Evolutionary conservation across 1,284 basidiomycete species (phyloP).

Genomic region (Macrocystidia cucumis): DNA sequence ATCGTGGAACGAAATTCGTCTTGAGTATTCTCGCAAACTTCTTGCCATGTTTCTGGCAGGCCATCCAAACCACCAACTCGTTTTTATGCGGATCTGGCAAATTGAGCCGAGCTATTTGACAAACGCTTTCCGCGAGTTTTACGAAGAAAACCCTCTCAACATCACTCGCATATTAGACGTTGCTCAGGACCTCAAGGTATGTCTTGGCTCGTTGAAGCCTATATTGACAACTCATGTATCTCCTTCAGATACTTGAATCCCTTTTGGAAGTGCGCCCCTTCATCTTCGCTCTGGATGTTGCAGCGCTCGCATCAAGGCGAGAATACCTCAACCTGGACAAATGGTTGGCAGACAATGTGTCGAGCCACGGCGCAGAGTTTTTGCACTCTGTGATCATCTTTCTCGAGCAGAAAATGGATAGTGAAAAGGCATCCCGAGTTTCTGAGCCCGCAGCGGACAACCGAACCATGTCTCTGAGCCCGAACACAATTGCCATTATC

Average conservation of each 20-base stretch:
- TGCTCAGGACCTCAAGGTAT: slow-evolving; percentile 88
- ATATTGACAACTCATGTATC: slow-evolving; percentile 6
- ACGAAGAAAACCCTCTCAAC: slow-evolving; percentile 88
- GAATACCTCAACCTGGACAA: slow-evolving; percentile 96
- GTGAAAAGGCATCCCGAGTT: slow-evolving; percentile 72
- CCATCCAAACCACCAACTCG: slow-evolving; percentile 91
- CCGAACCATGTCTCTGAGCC: slow-evolving; percentile 76
- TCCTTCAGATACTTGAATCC: slow-evolving; percentile 74
- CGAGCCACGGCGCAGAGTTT: slow-evolving; percentile 78
- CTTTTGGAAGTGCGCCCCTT: slow-evolving; percentile 85
- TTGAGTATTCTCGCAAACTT: slow-evolving; percentile 82
- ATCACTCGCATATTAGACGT: slow-evolving; percentile 94
- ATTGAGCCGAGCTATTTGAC: slow-evolving; percentile 82
- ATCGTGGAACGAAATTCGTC: slow-evolving; percentile 83
- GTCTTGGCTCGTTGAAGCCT: slow-evolving; percentile 12
- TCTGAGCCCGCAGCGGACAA: slow-evolving; percentile 76
- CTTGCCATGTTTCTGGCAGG: slow-evolving; percentile 88
- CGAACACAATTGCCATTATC: slow-evolving; percentile 88
- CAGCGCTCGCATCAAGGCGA: slow-evolving; percentile 85
- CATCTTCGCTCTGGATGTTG: slow-evolving; percentile 87
- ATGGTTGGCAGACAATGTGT: slow-evolving; percentile 89
- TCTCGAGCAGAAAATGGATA: slow-evolving; percentile 86
- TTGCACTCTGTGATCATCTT: slow-evolving; percentile 84
- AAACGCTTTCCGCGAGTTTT: slow-evolving; percentile 85
- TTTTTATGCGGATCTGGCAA: slow-evolving; percentile 95